Evolutionary conservation across 139 green algal species (phyloP).

Genomic region (Chlorella sp.): DNA sequence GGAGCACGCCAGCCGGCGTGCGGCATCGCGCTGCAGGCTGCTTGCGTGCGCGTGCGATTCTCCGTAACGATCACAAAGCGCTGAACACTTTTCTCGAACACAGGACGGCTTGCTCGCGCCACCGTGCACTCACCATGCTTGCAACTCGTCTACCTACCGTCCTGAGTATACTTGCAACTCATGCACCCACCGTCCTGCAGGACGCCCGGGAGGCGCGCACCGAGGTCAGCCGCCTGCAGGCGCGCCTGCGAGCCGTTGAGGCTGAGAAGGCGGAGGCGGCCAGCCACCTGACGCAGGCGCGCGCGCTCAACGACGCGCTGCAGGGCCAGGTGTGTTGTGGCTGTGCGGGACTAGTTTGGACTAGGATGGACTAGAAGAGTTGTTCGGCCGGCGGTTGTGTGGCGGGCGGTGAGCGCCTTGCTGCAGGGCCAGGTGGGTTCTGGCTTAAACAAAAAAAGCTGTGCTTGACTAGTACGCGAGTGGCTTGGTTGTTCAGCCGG

Average conservation of each 20-base stretch:
- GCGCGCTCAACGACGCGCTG: constrained; percentile 41
- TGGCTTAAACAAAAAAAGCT: too few relatives aligned
- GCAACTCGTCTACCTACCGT: background rate
- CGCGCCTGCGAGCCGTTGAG: background rate
- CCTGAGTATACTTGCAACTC: too few relatives aligned
- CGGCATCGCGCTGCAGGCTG: background rate
- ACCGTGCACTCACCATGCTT: background rate
- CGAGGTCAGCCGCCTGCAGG: constrained; percentile 15
- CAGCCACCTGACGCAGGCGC: constrained; percentile 27
- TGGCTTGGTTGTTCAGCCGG: too few relatives aligned
- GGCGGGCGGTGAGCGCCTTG: too few relatives aligned
- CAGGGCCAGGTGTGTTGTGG: constrained; percentile 13
- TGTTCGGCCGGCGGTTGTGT: too few relatives aligned
- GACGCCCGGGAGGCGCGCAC: constrained; percentile 4
- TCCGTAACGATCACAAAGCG: too few relatives aligned
- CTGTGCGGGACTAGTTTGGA: too few relatives aligned
- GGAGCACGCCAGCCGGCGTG: background rate
- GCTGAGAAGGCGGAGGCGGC: constrained; percentile 5
- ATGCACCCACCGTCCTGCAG: background rate
- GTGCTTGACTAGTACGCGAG: too few relatives aligned
- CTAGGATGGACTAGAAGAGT: too few relatives aligned
- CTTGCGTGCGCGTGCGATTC: background rate
- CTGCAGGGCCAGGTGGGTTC: too few relatives aligned
- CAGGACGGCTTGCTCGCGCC: background rate
- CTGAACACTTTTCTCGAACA: too few relatives aligned